These are phyloP conservation scores for Fusarium papillatum DNA, from an alignment of 2,329 filamentous ascomycete genomes.

Conservation along the genomic window DNA sequence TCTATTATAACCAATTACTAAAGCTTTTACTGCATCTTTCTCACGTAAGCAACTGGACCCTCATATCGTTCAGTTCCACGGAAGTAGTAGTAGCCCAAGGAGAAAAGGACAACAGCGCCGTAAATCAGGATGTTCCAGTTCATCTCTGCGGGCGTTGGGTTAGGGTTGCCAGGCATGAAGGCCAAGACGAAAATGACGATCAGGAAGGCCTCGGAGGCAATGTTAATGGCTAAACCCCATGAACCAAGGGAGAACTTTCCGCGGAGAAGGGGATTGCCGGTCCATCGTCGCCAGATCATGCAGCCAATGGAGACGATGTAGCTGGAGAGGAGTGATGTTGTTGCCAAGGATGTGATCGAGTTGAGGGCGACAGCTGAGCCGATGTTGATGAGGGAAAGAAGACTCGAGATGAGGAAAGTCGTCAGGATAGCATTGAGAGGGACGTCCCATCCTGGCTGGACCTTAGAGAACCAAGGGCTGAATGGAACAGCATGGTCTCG, in stretches of 20 bases:
- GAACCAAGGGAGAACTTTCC: slow-evolving; percentile 33
- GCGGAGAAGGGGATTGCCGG: slow-evolving; percentile 18
- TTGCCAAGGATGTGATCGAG: slow-evolving; percentile 35
- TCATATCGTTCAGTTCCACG: slow-evolving; percentile 32
- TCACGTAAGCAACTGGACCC: slow-evolving; percentile 34
- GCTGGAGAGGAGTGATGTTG: slow-evolving; percentile 34
- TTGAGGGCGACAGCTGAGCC: slow-evolving; percentile 35
- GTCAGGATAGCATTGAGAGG: slow-evolving; percentile 38
- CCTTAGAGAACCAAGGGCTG: slow-evolving; percentile 37
- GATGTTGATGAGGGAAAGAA: slow-evolving; percentile 39
- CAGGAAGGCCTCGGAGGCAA: slow-evolving; percentile 33
- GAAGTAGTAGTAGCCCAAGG: slow-evolving; percentile 30
- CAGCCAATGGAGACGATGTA: slow-evolving; percentile 40
- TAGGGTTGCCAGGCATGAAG: slow-evolving; percentile 38
- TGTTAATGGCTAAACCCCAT: slow-evolving; percentile 36
- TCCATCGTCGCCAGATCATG: slow-evolving; percentile 39
- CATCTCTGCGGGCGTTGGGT: slow-evolving; percentile 31
- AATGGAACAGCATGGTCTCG: slow-evolving; percentile 40
- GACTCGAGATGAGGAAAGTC: slow-evolving; percentile 32
- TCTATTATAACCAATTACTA: neutral
- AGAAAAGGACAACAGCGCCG: slow-evolving; percentile 9
- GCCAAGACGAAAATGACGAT: slow-evolving; percentile 36
- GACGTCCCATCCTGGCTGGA: slow-evolving; percentile 30
- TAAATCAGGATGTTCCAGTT: slow-evolving; percentile 41
- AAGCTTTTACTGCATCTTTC: slow-evolving; percentile 6